phyloP scores from a whole-genome alignment of 2,329 filamentous ascomycete genomes.

The Aspergillus quadricinctus region DNA sequence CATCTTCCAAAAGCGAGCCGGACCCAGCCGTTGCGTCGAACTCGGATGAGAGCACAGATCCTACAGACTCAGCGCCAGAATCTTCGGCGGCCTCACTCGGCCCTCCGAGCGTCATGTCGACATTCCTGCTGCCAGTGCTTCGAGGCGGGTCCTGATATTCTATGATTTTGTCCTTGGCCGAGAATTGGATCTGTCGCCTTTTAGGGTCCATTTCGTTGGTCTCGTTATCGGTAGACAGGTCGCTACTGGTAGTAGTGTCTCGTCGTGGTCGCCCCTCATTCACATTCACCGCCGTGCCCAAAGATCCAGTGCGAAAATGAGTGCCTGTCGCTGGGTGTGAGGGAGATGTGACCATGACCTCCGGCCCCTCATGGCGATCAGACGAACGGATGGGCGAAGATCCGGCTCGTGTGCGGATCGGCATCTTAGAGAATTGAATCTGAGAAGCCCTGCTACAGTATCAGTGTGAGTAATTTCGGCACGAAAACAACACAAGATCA shows the following conservation, averaged over 20 bases:
- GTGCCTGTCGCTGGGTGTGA: constrained; percentile 46
- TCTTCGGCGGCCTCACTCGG: constrained; percentile 42
- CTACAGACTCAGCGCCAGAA: constrained; percentile 46
- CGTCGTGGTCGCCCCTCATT: constrained; percentile 51
- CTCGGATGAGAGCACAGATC: constrained; percentile 49
- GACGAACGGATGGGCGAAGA: constrained; percentile 73
- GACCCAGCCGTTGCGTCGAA: constrained; percentile 54
- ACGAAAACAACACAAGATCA: not conserved
- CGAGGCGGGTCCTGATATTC: constrained; percentile 19
- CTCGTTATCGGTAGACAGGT: constrained; percentile 64
- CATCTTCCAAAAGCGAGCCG: constrained; percentile 52
- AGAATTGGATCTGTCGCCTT: constrained; percentile 49
- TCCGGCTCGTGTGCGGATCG: constrained; percentile 75
- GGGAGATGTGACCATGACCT: constrained; percentile 54
- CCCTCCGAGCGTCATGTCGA: constrained; percentile 28
- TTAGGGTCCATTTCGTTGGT: constrained; percentile 56
- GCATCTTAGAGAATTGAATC: constrained; percentile 96
- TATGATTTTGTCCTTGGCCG: constrained; percentile 32
- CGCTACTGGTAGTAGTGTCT: constrained; percentile 63
- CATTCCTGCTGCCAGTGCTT: constrained; percentile 23
- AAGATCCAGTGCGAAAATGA: constrained; percentile 51
- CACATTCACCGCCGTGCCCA: constrained; percentile 51
- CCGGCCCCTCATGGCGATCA: constrained; percentile 41
- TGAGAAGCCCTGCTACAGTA: constrained; percentile 60
- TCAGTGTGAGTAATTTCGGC: constrained; percentile 14